These are phyloP conservation scores for Ceratobasidium sp. DNA, from an alignment of 1,284 basidiomycete genomes.

Conservation along the genomic window DNA sequence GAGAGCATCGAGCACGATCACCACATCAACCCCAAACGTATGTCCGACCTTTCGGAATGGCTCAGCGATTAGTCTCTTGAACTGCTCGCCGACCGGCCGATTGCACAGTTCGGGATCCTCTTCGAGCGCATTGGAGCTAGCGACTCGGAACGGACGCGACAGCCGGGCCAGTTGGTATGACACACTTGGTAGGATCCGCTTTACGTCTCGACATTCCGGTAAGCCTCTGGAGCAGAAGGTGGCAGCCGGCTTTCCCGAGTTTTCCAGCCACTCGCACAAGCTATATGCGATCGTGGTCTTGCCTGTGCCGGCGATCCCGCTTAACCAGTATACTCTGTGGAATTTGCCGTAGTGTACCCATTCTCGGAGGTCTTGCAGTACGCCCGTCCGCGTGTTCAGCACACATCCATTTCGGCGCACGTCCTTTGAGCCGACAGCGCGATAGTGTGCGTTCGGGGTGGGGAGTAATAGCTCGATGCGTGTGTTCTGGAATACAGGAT, in stretches of 20 bases:
- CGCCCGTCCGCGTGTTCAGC: background rate
- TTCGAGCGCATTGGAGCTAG: too few species aligned
- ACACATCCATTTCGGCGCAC: background rate
- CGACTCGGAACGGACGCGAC: too few species aligned
- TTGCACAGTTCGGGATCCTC: too few species aligned
- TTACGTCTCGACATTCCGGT: too few species aligned
- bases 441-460: too few species aligned
- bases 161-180: too few species aligned
- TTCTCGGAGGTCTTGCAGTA: background rate
- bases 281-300: background rate
- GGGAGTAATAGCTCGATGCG: background rate
- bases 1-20: too few species aligned
- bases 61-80: too few species aligned
- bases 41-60: too few species aligned
- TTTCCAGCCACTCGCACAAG: background rate
- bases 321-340: background rate
- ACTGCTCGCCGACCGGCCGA: too few species aligned
- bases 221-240: slow-evolving; percentile 18
- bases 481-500: background rate
- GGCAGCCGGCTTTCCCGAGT: background rate
- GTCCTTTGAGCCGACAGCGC: background rate
- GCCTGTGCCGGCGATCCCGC: background rate
- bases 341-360: background rate
- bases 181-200: too few species aligned
- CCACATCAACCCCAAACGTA: too few species aligned